These are phyloP conservation scores for Eragrostis nindensis DNA, from an alignment of 176 grass and related monocot genomes.

Conservation along the genomic window DNA sequence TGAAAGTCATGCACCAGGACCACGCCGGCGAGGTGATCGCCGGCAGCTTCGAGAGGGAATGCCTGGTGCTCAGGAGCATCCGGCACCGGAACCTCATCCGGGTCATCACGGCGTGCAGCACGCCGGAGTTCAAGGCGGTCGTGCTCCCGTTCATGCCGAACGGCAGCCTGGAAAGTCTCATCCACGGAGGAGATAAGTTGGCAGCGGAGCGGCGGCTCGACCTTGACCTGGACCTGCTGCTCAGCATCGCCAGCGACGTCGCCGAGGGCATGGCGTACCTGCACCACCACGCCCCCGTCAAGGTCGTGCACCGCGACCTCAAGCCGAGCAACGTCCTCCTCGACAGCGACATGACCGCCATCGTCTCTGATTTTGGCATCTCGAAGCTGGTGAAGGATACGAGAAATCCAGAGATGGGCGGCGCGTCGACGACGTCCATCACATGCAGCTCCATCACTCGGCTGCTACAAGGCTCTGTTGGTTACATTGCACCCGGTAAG, in stretches of 20 bases:
- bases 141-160: constrained; percentile 84
- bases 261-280: constrained; percentile 76
- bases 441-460: constrained; percentile 69
- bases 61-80: constrained; percentile 62
- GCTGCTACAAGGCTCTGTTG: constrained; percentile 64
- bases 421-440: constrained; percentile 12
- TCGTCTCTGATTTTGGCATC: constrained; percentile 79
- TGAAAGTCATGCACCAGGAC: constrained; percentile 62
- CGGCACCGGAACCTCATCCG: constrained; percentile 82
- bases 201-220: neutral
- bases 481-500: constrained; percentile 69
- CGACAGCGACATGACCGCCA: constrained; percentile 59
- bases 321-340: constrained; percentile 94
- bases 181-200: constrained; percentile 41
- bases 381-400: constrained; percentile 42
- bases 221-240: constrained; percentile 50
- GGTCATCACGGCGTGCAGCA: constrained; percentile 77
- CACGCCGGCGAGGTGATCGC: constrained; percentile 11
- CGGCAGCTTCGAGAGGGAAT: constrained; percentile 74
- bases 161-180: constrained; percentile 68
- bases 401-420: constrained; percentile 17
- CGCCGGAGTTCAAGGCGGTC: constrained; percentile 77
- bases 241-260: constrained; percentile 61
- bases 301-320: constrained; percentile 82
- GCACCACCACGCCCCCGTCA: constrained; percentile 72